phyloP scores from a whole-genome alignment of 2,329 filamentous ascomycete genomes.

The Colletotrichum siamense region DNA sequence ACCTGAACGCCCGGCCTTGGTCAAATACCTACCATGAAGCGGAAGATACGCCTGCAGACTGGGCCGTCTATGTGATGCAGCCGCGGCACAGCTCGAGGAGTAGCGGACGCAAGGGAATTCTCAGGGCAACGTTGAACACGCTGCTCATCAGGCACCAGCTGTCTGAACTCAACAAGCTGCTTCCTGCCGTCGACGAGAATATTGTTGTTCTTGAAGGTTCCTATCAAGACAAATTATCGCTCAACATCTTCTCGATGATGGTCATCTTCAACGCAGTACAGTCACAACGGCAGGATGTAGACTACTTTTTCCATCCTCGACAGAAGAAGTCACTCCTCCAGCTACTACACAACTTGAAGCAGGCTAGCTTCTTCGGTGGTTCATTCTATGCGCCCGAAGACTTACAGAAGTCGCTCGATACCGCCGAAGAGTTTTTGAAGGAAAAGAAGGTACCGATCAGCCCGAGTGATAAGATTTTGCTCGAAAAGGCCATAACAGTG shows the following conservation, averaged over 20 bases:
- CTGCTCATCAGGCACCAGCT: slow-evolving; percentile 82
- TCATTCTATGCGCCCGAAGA: slow-evolving; percentile 73
- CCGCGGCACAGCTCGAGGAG: slow-evolving; percentile 55
- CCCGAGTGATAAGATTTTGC: slow-evolving; percentile 62
- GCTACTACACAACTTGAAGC: slow-evolving; percentile 79
- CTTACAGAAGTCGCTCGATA: slow-evolving; percentile 68
- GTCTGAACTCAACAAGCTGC: slow-evolving; percentile 69
- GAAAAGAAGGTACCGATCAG: slow-evolving; percentile 66
- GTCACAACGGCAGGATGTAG: slow-evolving; percentile 80
- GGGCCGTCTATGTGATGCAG: slow-evolving; percentile 75
- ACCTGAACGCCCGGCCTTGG: slow-evolving; percentile 82
- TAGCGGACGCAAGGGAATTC: slow-evolving; percentile 64
- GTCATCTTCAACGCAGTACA: slow-evolving; percentile 88
- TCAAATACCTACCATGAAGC: slow-evolving; percentile 60
- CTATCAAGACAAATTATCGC: slow-evolving; percentile 81
- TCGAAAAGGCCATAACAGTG: slow-evolving; percentile 70
- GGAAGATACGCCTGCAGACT: slow-evolving; percentile 67
- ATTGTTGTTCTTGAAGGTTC: slow-evolving; percentile 79
- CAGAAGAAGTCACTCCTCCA: slow-evolving; percentile 71
- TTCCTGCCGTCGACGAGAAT: slow-evolving; percentile 77
- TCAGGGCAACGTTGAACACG: slow-evolving; percentile 74
- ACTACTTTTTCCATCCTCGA: slow-evolving; percentile 86
- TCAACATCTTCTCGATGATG: slow-evolving; percentile 86
- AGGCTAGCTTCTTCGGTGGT: slow-evolving; percentile 85
- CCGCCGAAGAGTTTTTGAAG: slow-evolving; percentile 70